These are phyloP conservation scores for Neostapfia colusana DNA, from an alignment of 176 grass and related monocot species.

Conservation along the genomic window DNA sequence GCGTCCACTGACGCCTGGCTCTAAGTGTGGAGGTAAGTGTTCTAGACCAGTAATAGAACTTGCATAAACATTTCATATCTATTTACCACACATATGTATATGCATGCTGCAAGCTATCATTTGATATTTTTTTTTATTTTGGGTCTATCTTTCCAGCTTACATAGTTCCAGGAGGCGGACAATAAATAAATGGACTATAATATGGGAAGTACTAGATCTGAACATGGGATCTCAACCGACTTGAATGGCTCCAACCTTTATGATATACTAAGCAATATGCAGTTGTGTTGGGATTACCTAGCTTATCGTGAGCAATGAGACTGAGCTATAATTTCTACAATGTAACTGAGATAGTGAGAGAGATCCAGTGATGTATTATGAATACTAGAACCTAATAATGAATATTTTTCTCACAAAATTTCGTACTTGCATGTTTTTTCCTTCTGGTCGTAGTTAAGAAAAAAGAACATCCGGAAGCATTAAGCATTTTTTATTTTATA, in stretches of 20 bases:
- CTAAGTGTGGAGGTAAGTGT: neutral
- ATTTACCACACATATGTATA: neutral
- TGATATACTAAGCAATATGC: neutral
- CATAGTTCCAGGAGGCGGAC: neutral
- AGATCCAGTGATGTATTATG: neutral
- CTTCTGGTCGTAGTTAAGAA: too few relatives aligned
- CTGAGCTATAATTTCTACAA: too few relatives aligned
- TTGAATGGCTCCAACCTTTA: neutral
- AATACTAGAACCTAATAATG: neutral
- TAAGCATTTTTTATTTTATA: too few relatives aligned
- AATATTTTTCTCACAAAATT: neutral
- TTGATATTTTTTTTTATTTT: neutral
- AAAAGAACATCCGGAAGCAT: too few relatives aligned
- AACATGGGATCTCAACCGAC: neutral
- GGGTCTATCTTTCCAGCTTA: neutral
- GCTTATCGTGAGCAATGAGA: neutral
- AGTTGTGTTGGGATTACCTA: neutral
- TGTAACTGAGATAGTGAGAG: neutral
- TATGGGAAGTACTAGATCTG: neutral
- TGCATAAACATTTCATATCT: neutral
- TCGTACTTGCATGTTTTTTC: too few relatives aligned
- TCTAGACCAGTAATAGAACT: neutral
- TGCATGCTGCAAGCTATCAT: neutral
- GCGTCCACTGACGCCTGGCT: neutral
- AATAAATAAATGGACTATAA: neutral